A percentile compares a stretch with the other conserved stretches of the same genome.
phyloP scores from a whole-genome alignment of 2,329 filamentous ascomycete species.

The Cercospora zeina region DNA sequence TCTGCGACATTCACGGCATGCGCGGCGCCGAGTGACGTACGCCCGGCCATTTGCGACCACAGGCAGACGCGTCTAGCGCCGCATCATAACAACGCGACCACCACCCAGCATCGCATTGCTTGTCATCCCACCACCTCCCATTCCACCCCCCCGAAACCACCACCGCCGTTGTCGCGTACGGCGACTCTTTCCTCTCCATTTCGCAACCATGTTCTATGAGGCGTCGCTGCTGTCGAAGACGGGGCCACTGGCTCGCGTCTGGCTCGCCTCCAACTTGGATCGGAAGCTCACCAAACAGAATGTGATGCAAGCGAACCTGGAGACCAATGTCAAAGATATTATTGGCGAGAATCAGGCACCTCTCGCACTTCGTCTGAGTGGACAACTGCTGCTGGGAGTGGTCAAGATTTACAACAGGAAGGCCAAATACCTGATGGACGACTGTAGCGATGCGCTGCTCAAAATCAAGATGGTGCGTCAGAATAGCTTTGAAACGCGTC shows the following conservation, averaged over 20 bases:
- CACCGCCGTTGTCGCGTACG: conserved; percentile 18
- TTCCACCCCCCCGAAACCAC: neutral
- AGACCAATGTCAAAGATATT: conserved; percentile 92
- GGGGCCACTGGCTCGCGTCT: conserved; percentile 93
- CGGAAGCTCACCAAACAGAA: conserved; percentile 97
- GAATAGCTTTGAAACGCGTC: neutral
- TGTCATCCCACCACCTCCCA: conserved; percentile 10
- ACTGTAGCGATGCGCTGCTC: conserved; percentile 94
- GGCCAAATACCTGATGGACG: conserved; percentile 91
- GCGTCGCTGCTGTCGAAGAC: conserved; percentile 95
- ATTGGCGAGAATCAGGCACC: conserved; percentile 90
- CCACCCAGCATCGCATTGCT: conserved; percentile 21
- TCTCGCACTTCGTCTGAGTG: conserved; percentile 89
- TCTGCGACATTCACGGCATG: conserved; percentile 18
- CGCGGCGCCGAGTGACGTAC: conserved; percentile 14
- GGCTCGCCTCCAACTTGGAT: conserved; percentile 96
- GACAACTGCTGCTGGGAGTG: conserved; percentile 90
- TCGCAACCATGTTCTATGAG: conserved; percentile 83
- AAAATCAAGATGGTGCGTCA: conserved; percentile 92
- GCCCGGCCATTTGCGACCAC: conserved; percentile 10
- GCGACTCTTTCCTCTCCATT: conserved; percentile 14
- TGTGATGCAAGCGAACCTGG: conserved; percentile 90
- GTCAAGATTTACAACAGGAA: conserved; percentile 98
- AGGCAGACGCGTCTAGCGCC: conserved; percentile 16
- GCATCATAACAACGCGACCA: conserved; percentile 30